Evolutionary conservation across 495 filamentous ascomycete genomes (phyloP).

Genomic region (Penicillium steckii): DNA sequence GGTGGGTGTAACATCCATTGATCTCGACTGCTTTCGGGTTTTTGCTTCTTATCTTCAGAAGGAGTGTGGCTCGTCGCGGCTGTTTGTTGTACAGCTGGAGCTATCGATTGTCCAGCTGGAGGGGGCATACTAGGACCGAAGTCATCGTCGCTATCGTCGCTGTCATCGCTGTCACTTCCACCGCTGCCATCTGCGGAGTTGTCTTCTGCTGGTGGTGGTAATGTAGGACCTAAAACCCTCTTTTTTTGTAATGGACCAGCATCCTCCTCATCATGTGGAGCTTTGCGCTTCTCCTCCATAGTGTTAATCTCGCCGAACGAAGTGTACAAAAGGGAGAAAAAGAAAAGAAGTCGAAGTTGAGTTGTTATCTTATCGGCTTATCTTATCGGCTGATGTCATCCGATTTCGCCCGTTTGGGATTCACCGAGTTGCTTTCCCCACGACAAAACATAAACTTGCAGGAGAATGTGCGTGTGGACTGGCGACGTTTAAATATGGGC

Average conservation of each 20-base stretch:
- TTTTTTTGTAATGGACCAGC: too few species aligned
- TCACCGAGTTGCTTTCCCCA: neutral
- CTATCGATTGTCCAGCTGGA: conserved; percentile 28
- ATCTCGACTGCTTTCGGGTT: conserved; percentile 57
- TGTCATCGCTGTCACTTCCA: conserved; percentile 17
- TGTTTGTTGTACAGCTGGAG: conserved; percentile 14
- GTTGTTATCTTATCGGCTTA: neutral
- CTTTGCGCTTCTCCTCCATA: conserved; percentile 24
- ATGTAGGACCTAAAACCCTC: too few species aligned
- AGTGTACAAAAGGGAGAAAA: too few species aligned
- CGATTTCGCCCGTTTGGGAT: neutral
- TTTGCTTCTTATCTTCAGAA: conserved; percentile 2
- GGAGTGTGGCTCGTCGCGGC: conserved; percentile 14
- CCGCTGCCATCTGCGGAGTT: conserved; percentile 21
- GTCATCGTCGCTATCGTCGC: conserved; percentile 57
- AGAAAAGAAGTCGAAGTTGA: neutral
- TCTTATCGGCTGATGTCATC: conserved; percentile 1
- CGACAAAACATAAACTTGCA: neutral
- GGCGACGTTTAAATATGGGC: conserved; percentile 5
- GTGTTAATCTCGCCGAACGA: too few species aligned
- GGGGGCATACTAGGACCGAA: conserved; percentile 83
- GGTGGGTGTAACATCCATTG: conserved; percentile 96
- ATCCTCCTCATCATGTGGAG: conserved; percentile 3
- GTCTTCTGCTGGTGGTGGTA: conserved; percentile 15
- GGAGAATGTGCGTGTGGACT: too few species aligned